Percentiles rank a stretch among this genome's conserved stretches.
Evolutionary conservation across 352 stramenopile genomes (phyloP).

Genomic region (Phytopythium cucurbitacearum): DNA sequence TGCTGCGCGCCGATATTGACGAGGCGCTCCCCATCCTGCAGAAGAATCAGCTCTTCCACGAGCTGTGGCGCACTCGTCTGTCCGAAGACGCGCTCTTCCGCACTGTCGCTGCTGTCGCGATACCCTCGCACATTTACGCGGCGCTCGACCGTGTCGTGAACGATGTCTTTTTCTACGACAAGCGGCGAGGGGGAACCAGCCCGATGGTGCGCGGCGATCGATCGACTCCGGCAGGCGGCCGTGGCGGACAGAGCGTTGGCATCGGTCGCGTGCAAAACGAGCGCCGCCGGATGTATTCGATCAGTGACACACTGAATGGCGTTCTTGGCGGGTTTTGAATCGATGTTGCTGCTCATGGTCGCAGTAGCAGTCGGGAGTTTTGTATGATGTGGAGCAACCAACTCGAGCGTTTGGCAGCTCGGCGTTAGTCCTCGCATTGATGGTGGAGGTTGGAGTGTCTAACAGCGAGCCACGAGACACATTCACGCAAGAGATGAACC

Average conservation of each 20-base stretch:
- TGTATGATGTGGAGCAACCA: neutral
- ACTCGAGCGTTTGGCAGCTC: too few relatives aligned
- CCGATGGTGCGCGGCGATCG: conserved; percentile 9
- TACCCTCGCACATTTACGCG: conserved; percentile 66
- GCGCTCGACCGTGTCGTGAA: conserved; percentile 74
- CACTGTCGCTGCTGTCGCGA: conserved; percentile 48
- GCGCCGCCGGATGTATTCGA: conserved; percentile 66
- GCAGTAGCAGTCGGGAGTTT: neutral
- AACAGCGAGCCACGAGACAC: too few relatives aligned
- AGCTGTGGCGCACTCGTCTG: conserved; percentile 48
- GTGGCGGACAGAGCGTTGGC: conserved; percentile 56
- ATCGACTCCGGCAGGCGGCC: conserved; percentile 31
- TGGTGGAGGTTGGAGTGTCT: too few relatives aligned
- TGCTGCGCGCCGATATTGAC: conserved; percentile 68
- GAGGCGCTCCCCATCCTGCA: conserved; percentile 72
- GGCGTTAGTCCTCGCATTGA: too few relatives aligned
- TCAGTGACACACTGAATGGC: conserved; percentile 72
- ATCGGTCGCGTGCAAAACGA: conserved; percentile 71
- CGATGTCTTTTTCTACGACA: conserved; percentile 86
- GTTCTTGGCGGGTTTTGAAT: conserved; percentile 63
- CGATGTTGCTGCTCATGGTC: neutral
- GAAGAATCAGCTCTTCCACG: conserved; percentile 57
- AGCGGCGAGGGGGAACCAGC: conserved; percentile 23
- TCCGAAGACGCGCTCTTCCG: conserved; percentile 73
- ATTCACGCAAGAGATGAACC: too few relatives aligned